A percentile compares a stretch with the other conserved stretches of the same genome.
Evolutionary conservation across 169 alveolate genomes (phyloP).

Genomic region (Babesia caballi): DNA sequence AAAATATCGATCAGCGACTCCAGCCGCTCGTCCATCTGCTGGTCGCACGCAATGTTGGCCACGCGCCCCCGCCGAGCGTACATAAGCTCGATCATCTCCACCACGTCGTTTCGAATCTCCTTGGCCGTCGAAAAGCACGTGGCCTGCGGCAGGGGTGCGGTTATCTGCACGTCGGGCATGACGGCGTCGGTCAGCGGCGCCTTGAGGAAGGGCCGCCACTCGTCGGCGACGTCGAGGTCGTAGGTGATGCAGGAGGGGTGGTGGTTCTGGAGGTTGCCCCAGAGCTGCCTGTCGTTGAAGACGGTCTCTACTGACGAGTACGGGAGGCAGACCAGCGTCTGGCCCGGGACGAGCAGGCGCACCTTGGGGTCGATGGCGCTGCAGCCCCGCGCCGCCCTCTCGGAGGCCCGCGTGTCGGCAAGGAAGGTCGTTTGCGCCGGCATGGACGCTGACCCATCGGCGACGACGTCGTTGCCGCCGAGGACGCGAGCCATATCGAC

Average conservation of each 20-base stretch:
- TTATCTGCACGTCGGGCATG: conserved; percentile 49
- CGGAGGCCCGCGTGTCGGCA: neutral
- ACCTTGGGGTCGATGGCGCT: conserved; percentile 18
- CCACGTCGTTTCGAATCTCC: conserved; percentile 31
- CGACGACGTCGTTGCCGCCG: conserved; percentile 26
- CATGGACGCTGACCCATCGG: neutral
- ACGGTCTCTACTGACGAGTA: conserved; percentile 80
- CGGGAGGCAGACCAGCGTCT: conserved; percentile 78
- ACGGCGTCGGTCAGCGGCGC: conserved; percentile 49
- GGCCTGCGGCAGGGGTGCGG: conserved; percentile 42
- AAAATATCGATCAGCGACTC: conserved; percentile 59
- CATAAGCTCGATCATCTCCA: conserved; percentile 65
- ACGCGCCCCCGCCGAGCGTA: conserved; percentile 48
- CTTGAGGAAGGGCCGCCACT: conserved; percentile 80
- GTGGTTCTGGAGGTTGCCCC: conserved; percentile 84
- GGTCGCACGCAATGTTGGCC: conserved; percentile 42
- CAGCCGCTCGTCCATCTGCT: conserved; percentile 60
- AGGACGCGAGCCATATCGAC: conserved; percentile 20
- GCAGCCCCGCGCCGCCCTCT: neutral
- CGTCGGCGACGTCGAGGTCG: conserved; percentile 73
- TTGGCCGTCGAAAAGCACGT: conserved; percentile 27
- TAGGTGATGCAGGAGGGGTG: conserved; percentile 83
- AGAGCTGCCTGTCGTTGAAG: conserved; percentile 79
- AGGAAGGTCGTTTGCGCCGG: conserved; percentile 4
- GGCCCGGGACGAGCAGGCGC: conserved; percentile 49